Percentiles rank a stretch among this genome's conserved stretches.
Conservation (phyloP, 345 rosid species). For the Citrus hindsii region DNA sequence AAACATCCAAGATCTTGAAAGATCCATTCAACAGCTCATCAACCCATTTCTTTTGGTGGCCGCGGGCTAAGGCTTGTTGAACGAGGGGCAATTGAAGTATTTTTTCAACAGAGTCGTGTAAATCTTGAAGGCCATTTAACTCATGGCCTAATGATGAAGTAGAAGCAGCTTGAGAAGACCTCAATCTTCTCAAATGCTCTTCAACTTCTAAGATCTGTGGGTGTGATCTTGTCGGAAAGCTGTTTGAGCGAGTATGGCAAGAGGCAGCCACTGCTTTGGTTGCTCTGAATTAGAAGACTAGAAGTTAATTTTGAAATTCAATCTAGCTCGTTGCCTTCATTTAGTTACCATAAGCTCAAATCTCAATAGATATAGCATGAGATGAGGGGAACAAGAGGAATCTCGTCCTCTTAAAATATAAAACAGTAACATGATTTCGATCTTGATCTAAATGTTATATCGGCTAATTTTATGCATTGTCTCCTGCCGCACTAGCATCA, state of each 20-base stretch:
- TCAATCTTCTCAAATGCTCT: conserved; percentile 17
- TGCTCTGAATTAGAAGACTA: neutral
- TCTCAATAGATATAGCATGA: neutral
- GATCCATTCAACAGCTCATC: conserved; percentile 17
- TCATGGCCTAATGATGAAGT: conserved; percentile 6
- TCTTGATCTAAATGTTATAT: neutral
- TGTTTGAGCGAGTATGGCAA: too few relatives aligned
- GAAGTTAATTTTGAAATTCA: neutral
- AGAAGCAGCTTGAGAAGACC: neutral
- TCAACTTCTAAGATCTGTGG: conserved; percentile 33
- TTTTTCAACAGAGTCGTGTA: conserved; percentile 30
- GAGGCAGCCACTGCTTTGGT: too few relatives aligned
- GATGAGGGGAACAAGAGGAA: conserved; percentile 11
- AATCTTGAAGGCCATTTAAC: conserved; percentile 27
- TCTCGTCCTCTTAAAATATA: conserved; percentile 5
- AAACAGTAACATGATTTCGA: neutral
- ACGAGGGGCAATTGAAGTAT: neutral
- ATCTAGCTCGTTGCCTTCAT: neutral
- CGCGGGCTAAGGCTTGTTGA: conserved; percentile 10
- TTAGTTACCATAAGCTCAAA: neutral
- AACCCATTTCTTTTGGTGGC: neutral
- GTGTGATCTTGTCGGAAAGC: neutral
- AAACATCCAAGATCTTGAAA: conserved; percentile 26
- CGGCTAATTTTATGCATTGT: neutral
- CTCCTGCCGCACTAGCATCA: neutral